A percentile compares a stretch with the other conserved stretches of the same genome.
Evolutionary conservation across 352 stramenopile genomes (phyloP).

Genomic region (Globisporangium camurandrum): DNA sequence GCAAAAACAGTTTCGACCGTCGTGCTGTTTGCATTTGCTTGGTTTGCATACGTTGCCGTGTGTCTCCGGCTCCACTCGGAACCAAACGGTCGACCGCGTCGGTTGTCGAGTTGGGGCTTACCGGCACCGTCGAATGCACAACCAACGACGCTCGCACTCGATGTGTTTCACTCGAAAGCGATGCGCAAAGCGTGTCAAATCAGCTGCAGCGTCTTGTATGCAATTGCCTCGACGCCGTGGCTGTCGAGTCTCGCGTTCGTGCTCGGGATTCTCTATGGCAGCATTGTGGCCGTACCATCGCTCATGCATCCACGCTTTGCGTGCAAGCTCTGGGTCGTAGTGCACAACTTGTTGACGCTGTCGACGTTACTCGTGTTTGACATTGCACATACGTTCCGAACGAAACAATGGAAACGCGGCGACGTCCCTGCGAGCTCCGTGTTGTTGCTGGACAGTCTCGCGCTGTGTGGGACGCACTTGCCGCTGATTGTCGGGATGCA

Average conservation of each 20-base stretch:
- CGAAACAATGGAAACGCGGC: constrained; percentile 57
- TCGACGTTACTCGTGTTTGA: constrained; percentile 62
- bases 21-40: constrained; percentile 56
- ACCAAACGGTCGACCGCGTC: constrained; percentile 46
- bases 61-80: constrained; percentile 64
- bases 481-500: constrained; percentile 40
- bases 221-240: constrained; percentile 52
- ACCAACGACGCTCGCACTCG: constrained; percentile 46
- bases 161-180: constrained; percentile 67
- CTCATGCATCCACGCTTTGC: constrained; percentile 71
- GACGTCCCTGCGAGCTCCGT: constrained; percentile 49
- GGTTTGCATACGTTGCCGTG: constrained; percentile 58
- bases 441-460: constrained; percentile 42
- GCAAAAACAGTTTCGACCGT: constrained; percentile 44
- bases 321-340: constrained; percentile 52
- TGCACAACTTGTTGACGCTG: constrained; percentile 48
- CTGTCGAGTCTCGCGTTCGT: constrained; percentile 56
- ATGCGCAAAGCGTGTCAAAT: constrained; percentile 67
- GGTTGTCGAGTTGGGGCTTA: constrained; percentile 51
- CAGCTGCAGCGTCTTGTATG: constrained; percentile 67
- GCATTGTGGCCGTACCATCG: constrained; percentile 37
- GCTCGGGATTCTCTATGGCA: constrained; percentile 38
- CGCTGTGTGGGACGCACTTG: constrained; percentile 40
- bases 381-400: constrained; percentile 58
- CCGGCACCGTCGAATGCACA: constrained; percentile 45